Base-by-base conservation (phyloP, 139 green algal genomes). In the Ettlia oleoabundans region DNA sequence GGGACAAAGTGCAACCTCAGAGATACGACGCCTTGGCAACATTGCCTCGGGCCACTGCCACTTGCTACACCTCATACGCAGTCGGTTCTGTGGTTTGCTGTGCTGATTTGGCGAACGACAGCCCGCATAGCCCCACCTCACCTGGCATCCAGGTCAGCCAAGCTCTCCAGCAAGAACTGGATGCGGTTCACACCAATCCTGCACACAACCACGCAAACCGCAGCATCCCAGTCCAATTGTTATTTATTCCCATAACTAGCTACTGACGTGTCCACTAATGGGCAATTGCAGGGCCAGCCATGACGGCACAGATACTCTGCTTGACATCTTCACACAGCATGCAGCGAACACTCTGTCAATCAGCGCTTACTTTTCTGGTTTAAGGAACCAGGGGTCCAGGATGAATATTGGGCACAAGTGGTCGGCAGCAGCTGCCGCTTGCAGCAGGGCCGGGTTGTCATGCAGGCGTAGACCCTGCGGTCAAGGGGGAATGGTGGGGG, bases 371-470 rank as follows among this genome's bases (percentile, higher is more conserved):
- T 76, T 84, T 22, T 85, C 47, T 15, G 81, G 88, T 21, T 92
- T 78, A 0, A 92, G 55, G 72, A 96, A 96, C 76, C 84, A 88
- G 0, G 94, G 94, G 65, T 98, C 95, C 2, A 98, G 70, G 26
- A 95, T 83, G 87, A 98, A 98, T 0, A 98, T 76, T 5, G 95
- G 93, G 76, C 92, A 96, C 19, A 97, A 43, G 33, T 91, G 63
- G 13, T 85, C 70, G 0, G 88, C 87, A 7, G 40, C 87, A 8
- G 86, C 52, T 32, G 82, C 84, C 1, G 95, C 94, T n/a, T 89
- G 89, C 5, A 95, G 65, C 52, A 98, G 89, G 2, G 94, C 93
- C 5, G 94, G 94, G 69, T 98, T 98, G 89, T 98, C 95, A 75
- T 98, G 95, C 66, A 98, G 68, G 15, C 95, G 87, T 41, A 97